A percentile compares a stretch with the other conserved stretches of the same genome.
phyloP scores from a whole-genome alignment of 2,329 filamentous ascomycete genomes.

The Canariomyces notabilis region DNA sequence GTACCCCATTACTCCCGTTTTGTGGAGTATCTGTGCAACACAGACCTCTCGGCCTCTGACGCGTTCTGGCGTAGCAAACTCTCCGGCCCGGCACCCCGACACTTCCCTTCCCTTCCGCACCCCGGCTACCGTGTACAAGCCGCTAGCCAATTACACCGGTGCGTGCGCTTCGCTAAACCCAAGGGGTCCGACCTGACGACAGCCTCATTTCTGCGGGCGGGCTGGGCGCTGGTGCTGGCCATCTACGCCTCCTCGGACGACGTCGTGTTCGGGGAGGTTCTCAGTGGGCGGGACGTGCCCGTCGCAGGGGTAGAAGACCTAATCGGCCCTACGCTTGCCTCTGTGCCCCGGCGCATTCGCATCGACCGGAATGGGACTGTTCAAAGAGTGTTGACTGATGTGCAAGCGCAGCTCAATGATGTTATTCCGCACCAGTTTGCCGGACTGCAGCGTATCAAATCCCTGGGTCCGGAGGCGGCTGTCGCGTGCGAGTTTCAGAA shows the following conservation, averaged over 20 bases:
- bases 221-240: conserved; percentile 22
- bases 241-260: conserved; percentile 18
- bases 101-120: conserved; percentile 20
- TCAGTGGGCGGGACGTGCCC: conserved; percentile 23
- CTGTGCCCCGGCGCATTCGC: conserved; percentile 18
- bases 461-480: conserved; percentile 4
- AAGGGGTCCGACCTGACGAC: conserved; percentile 8
- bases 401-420: conserved; percentile 17
- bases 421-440: conserved; percentile 21
- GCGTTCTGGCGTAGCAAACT: conserved; percentile 20
- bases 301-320: conserved; percentile 20
- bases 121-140: conserved; percentile 21
- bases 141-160: conserved; percentile 10
- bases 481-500: conserved; percentile 23
- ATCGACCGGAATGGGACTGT: conserved; percentile 12
- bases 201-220: conserved; percentile 17
- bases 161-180: conserved; percentile 11
- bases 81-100: conserved; percentile 8
- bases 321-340: conserved; percentile 21
- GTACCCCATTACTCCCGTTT: conserved; percentile 21
- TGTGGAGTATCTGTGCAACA: conserved; percentile 16
- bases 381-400: conserved; percentile 5
- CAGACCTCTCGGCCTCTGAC: conserved; percentile 14
- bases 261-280: conserved; percentile 23
- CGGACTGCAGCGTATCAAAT: conserved; percentile 21